Evolutionary conservation across 1,139 yeast species (phyloP).

Genomic region (Chernovozyma sophiae-reginae): DNA sequence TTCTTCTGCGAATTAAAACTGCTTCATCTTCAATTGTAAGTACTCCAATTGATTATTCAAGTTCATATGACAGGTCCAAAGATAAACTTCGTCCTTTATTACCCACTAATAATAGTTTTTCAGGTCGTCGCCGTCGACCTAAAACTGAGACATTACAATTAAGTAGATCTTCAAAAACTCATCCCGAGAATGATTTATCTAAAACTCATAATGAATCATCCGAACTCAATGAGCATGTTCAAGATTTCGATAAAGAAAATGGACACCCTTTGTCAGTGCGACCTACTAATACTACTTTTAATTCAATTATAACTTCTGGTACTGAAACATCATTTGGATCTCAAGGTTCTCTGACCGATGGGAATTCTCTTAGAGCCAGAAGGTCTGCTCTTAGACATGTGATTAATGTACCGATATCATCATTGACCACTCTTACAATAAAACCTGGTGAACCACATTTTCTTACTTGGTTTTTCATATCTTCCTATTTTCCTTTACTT

Average conservation of each 20-base stretch:
- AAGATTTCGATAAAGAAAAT: no score
- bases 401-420: conserved; percentile 29
- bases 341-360: no score
- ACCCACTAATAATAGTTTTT: neutral
- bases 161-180: neutral
- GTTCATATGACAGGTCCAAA: neutral
- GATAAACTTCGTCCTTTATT: neutral
- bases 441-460: conserved; percentile 49
- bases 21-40: neutral
- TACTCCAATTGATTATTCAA: neutral
- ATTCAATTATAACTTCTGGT: no score
- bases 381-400: conserved; percentile 22
- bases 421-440: conserved; percentile 26
- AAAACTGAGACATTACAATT: neutral
- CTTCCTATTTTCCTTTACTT: conserved; percentile 65
- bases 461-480: conserved; percentile 55
- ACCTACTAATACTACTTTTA: no score
- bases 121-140: neutral
- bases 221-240: no score
- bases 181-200: no score
- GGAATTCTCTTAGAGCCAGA: neutral
- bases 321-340: no score
- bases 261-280: no score
- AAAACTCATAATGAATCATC: no score
- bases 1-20: neutral